Percentiles rank a stretch among this genome's conserved stretches.
Evolutionary conservation across 768 basidiomycete genomes (phyloP).

Genomic region (Mrakia frigida): DNA sequence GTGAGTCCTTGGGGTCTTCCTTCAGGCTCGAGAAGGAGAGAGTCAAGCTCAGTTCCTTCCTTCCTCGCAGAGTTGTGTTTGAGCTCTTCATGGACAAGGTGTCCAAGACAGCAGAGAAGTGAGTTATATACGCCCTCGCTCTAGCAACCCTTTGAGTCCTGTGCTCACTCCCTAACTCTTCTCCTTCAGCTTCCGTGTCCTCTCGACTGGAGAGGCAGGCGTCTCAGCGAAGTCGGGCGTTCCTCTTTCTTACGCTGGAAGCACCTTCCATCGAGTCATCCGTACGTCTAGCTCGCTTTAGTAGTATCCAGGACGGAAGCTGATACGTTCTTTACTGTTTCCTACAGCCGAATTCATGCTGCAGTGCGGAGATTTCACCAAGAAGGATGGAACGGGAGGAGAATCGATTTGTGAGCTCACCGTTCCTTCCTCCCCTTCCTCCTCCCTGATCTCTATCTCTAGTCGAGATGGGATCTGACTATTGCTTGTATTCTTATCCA

Average conservation of each 20-base stretch:
- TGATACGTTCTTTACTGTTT: neutral
- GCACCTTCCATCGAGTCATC: slow-evolving; percentile 31
- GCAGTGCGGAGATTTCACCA: slow-evolving; percentile 72
- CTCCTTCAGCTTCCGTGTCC: slow-evolving; percentile 64
- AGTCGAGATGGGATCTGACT: too few species aligned
- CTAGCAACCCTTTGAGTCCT: too few species aligned
- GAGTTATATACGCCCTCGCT: neutral
- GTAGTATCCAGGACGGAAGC: neutral
- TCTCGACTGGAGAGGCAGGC: slow-evolving; percentile 83
- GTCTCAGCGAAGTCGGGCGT: slow-evolving; percentile 50
- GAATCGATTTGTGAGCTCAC: slow-evolving; percentile 61
- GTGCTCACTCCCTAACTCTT: neutral
- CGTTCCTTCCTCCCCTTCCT: neutral
- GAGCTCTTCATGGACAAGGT: slow-evolving; percentile 59
- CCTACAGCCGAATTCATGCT: slow-evolving; percentile 61
- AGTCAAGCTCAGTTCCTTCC: neutral
- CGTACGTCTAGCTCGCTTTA: neutral
- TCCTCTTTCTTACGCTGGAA: slow-evolving; percentile 76
- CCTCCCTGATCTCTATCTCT: too few species aligned
- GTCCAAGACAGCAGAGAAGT: slow-evolving; percentile 81
- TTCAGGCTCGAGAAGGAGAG: neutral
- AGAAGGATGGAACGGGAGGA: slow-evolving; percentile 71
- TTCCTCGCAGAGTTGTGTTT: slow-evolving; percentile 41
- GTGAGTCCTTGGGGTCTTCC: neutral
- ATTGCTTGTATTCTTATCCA: too few species aligned